These are phyloP conservation scores for Cylindrodendrum hubeiense DNA, from an alignment of 2,329 filamentous ascomycete genomes.

Conservation along the genomic window DNA sequence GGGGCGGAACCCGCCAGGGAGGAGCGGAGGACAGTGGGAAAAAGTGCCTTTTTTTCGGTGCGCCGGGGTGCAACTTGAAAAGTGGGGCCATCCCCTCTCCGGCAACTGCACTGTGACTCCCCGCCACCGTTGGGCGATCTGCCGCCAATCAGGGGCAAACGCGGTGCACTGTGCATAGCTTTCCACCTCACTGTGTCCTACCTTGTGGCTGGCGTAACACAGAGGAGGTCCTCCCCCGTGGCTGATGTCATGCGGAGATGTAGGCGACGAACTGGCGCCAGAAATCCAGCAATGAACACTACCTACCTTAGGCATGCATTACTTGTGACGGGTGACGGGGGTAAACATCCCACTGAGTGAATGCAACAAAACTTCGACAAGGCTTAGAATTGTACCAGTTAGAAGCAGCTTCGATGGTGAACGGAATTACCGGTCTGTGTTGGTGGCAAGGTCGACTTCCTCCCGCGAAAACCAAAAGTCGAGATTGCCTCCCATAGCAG, in stretches of 20 bases:
- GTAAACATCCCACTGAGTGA: too few relatives aligned
- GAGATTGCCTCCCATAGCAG: not conserved
- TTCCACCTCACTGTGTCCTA: not conserved
- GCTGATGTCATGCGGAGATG: not conserved
- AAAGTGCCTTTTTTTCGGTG: conserved; percentile 13
- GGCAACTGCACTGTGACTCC: conserved; percentile 16
- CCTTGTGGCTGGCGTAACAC: not conserved
- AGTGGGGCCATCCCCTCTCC: conserved; percentile 5
- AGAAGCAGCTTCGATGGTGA: too few relatives aligned
- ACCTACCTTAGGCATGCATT: too few relatives aligned
- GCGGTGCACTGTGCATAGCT: conserved; percentile 7
- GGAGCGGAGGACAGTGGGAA: conserved; percentile 12
- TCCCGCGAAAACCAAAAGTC: not conserved
- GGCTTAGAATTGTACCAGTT: too few relatives aligned
- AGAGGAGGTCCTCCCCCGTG: not conserved
- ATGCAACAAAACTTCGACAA: too few relatives aligned
- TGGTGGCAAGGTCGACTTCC: too few relatives aligned
- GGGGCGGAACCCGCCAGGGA: conserved; percentile 7
- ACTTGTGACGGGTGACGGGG: too few relatives aligned
- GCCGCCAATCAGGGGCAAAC: conserved; percentile 5
- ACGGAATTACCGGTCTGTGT: too few relatives aligned
- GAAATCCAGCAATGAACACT: too few relatives aligned
- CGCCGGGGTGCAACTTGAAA: conserved; percentile 6
- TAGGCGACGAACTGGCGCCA: not conserved
- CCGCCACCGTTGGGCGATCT: conserved; percentile 3